Conservation (phyloP, 441 rosid species). For the Gossypium davidsonii region DNA sequence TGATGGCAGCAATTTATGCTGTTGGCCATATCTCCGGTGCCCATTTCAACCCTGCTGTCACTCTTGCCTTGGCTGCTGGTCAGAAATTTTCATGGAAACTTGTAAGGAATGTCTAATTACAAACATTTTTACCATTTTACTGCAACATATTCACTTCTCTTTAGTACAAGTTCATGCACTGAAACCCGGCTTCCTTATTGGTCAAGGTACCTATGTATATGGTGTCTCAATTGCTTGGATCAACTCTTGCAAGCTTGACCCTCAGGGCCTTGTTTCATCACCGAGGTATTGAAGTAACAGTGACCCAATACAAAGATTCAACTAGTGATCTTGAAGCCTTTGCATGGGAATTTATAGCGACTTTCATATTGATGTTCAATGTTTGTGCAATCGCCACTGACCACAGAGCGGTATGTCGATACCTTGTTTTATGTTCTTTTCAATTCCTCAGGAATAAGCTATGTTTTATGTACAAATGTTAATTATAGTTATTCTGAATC, state of each 20-base stretch:
- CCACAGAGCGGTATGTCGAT: constrained; percentile 36
- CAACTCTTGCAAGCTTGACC: constrained; percentile 38
- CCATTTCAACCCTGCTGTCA: constrained; percentile 55
- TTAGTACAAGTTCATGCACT: background rate
- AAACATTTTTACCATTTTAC: background rate
- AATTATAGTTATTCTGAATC: background rate
- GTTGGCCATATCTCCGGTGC: constrained; percentile 48
- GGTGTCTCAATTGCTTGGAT: constrained; percentile 38
- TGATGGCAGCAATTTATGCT: constrained; percentile 40
- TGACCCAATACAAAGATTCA: constrained; percentile 34
- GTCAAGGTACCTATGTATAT: constrained; percentile 37
- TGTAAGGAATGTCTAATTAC: constrained; percentile 19
- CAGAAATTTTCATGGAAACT: constrained; percentile 37
- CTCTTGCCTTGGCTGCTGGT: constrained; percentile 35
- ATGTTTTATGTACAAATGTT: background rate
- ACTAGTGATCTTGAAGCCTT: constrained; percentile 49
- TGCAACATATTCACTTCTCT: background rate
- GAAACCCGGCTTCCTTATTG: background rate
- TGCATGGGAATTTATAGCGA: constrained; percentile 46
- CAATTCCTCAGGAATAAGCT: background rate
- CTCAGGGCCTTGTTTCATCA: constrained; percentile 29
- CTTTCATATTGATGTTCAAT: constrained; percentile 39
- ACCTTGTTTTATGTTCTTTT: background rate
- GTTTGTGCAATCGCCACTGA: constrained; percentile 40
- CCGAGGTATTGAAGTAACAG: constrained; percentile 17